A percentile compares a stretch with the other conserved stretches of the same genome.
Conservation (phyloP, 805 yeast genomes). For the Debaryomyces prosopidis region DNA sequence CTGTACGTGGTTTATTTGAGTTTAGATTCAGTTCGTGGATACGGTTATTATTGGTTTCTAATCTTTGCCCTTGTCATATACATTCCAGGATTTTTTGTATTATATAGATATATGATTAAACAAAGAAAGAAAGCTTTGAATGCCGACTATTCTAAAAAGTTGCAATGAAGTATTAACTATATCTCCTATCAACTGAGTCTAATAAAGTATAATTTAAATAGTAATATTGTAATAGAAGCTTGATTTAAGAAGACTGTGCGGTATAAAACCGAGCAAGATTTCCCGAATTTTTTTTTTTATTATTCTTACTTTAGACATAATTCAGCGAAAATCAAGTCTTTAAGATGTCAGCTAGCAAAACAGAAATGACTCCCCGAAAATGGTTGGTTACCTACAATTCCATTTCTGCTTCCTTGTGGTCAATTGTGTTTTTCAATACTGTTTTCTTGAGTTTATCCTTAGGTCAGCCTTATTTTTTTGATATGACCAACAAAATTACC, state of each 20-base stretch:
- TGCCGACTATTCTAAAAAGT: neutral
- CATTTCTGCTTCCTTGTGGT: conserved; percentile 43
- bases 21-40: conserved; percentile 13
- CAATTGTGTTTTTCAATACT: conserved; percentile 40
- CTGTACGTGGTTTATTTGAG: conserved; percentile 26
- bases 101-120: conserved; percentile 30
- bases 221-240: too few relatives aligned
- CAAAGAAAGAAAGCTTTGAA: conserved; percentile 25
- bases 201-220: too few relatives aligned
- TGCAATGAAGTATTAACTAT: neutral
- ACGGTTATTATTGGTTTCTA: conserved; percentile 19
- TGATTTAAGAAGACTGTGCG: too few relatives aligned
- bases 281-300: too few relatives aligned
- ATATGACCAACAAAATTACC: conserved; percentile 56
- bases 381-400: conserved; percentile 46
- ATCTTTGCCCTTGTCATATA: conserved; percentile 23
- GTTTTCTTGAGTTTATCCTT: conserved; percentile 30
- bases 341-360: conserved; percentile 1
- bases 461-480: conserved; percentile 70
- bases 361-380: conserved; percentile 20
- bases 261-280: too few relatives aligned
- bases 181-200: too few relatives aligned
- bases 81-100: conserved; percentile 29
- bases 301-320: too few relatives aligned
- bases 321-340: neutral